phyloP scores from a whole-genome alignment of 2,329 filamentous ascomycete genomes.

The Calonectria hawksworthii region DNA sequence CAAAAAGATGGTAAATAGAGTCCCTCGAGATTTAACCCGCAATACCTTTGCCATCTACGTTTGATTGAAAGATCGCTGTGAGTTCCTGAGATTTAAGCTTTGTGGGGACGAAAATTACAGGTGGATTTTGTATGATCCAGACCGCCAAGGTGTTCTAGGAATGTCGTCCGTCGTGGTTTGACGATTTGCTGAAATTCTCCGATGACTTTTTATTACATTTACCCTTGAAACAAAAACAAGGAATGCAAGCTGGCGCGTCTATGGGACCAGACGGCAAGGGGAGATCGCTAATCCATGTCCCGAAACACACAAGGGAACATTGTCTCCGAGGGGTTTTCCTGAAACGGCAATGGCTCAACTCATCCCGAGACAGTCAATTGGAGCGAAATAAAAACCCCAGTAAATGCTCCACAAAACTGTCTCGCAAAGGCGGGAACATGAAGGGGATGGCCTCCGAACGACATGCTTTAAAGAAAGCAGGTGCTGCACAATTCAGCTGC shows the following conservation, averaged over 20 bases:
- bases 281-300: conserved; percentile 5
- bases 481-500: neutral
- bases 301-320: conserved; percentile 4
- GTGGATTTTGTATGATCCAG: neutral
- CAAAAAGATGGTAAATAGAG: neutral
- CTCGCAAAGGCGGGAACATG: neutral
- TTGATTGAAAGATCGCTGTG: neutral
- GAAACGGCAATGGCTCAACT: conserved; percentile 2
- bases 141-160: neutral
- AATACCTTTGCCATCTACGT: neutral
- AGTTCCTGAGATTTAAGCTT: neutral
- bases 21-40: neutral
- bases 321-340: conserved; percentile 1
- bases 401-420: conserved; percentile 1
- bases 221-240: conserved; percentile 6
- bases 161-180: neutral
- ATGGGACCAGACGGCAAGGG: neutral
- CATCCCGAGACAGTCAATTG: conserved; percentile 12
- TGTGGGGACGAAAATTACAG: neutral
- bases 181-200: neutral
- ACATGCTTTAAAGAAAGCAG: neutral
- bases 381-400: conserved; percentile 21
- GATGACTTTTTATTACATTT: neutral
- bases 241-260: neutral
- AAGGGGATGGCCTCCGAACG: neutral